Evolutionary conservation across 352 stramenopile species (phyloP).

Genomic region (Thalassiosira mediterranea): DNA sequence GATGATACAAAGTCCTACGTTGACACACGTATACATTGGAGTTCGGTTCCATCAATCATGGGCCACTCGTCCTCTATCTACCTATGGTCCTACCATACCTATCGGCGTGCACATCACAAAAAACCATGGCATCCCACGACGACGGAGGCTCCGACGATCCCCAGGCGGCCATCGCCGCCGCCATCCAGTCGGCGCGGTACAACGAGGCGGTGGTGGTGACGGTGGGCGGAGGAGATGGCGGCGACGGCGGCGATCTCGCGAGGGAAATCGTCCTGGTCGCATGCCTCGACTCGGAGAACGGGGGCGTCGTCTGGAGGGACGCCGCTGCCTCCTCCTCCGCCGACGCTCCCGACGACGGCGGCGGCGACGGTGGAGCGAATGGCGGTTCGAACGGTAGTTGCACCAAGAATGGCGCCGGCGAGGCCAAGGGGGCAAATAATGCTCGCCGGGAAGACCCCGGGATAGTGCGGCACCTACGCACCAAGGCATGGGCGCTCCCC

Average conservation of each 20-base stretch:
- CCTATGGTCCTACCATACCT: no score
- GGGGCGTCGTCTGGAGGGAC: constrained; percentile 72
- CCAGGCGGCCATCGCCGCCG: constrained; percentile 11
- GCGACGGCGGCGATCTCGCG: neutral
- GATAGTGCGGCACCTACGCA: constrained; percentile 65
- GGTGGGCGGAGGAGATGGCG: constrained; percentile 28
- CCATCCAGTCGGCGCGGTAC: constrained; percentile 54
- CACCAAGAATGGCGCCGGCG: neutral
- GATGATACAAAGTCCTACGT: no score
- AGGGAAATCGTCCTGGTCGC: constrained; percentile 68
- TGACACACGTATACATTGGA: no score
- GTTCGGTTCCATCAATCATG: no score
- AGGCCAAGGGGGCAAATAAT: neutral
- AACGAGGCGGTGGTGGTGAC: constrained; percentile 69
- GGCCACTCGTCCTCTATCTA: no score
- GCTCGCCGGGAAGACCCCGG: constrained; percentile 17
- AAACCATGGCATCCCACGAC: constrained; percentile 1
- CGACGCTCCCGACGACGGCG: neutral
- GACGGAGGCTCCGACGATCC: neutral
- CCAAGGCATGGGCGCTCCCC: constrained; percentile 79
- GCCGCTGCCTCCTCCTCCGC: neutral
- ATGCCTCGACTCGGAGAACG: constrained; percentile 68
- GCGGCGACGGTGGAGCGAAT: neutral
- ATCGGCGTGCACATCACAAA: no score
- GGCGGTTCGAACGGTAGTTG: no score